Evolutionary conservation across 768 basidiomycete species (phyloP).

Genomic region (Psilocybe azurescens): DNA sequence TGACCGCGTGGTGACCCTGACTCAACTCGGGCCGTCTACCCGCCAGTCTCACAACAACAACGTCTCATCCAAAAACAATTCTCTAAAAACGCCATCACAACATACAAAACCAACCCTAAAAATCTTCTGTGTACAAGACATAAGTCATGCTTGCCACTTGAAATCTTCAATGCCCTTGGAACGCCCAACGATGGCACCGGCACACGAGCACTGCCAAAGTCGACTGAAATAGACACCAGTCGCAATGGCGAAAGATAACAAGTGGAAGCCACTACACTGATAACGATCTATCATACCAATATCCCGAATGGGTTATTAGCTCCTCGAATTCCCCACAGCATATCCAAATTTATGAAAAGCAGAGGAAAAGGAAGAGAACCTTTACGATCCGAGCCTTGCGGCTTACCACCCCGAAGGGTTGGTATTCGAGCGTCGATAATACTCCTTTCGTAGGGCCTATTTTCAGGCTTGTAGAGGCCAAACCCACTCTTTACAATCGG

Average conservation of each 20-base stretch:
- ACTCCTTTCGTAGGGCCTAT: not conserved
- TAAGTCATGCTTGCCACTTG: too few species aligned
- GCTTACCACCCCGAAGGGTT: slow-evolving; percentile 7
- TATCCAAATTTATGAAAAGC: slow-evolving; percentile 15
- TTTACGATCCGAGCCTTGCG: too few species aligned
- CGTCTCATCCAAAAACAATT: not conserved
- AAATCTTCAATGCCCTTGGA: too few species aligned
- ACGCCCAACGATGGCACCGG: too few species aligned
- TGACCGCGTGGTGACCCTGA: slow-evolving; percentile 22
- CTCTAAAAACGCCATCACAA: too few species aligned
- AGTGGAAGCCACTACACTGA: slow-evolving; percentile 3
- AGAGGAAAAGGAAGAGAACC: not conserved
- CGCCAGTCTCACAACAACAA: slow-evolving; percentile 10
- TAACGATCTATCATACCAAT: slow-evolving; percentile 18
- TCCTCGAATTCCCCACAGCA: slow-evolving; percentile 4
- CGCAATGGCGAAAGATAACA: not conserved
- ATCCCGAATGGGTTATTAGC: not conserved
- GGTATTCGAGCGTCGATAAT: not conserved
- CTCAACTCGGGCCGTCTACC: slow-evolving; percentile 15
- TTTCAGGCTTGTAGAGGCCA: too few species aligned
- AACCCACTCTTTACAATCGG: too few species aligned
- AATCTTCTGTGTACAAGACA: too few species aligned
- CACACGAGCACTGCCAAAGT: too few species aligned
- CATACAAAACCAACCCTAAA: too few species aligned
- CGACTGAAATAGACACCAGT: not conserved